phyloP scores from a whole-genome alignment of 1,284 basidiomycete genomes.

The Xerocomus minutiporus region DNA sequence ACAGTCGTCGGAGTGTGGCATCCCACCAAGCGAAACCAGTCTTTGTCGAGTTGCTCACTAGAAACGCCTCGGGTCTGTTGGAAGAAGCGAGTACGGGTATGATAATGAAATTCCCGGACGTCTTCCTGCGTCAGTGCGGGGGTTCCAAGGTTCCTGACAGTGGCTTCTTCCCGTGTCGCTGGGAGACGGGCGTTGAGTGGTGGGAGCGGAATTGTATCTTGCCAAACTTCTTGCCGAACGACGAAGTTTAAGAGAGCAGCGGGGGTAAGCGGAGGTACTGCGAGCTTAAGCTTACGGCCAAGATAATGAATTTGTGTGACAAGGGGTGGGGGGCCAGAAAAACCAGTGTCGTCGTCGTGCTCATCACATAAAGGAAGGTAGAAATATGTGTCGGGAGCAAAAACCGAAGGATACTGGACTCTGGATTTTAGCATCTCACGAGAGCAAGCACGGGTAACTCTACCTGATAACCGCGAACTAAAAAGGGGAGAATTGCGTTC shows the following conservation, averaged over 20 bases:
- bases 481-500: conserved; percentile 30
- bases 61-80: conserved; percentile 14
- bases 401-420: conserved; percentile 39
- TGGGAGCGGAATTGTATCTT: conserved; percentile 28
- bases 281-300: conserved; percentile 36
- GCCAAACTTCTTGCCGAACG: conserved; percentile 37
- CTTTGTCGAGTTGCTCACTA: conserved; percentile 36
- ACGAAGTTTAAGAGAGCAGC: conserved; percentile 38
- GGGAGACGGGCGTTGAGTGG: conserved; percentile 26
- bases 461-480: conserved; percentile 38
- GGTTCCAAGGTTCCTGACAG: conserved; percentile 15
- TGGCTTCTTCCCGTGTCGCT: conserved; percentile 33
- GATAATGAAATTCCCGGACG: conserved; percentile 36
- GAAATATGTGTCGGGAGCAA: conserved; percentile 39
- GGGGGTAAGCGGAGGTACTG: conserved; percentile 37
- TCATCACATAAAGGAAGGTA: conserved; percentile 35
- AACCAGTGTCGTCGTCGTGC: conserved; percentile 19
- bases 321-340: conserved; percentile 31
- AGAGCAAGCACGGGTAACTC: conserved; percentile 5
- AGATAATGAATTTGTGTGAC: conserved; percentile 38
- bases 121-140: conserved; percentile 38
- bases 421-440: conserved; percentile 3
- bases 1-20: conserved; percentile 36
- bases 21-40: conserved; percentile 42
- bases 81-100: conserved; percentile 34